phyloP scores from a whole-genome alignment of 2,329 filamentous ascomycete species.

The Teratosphaeria viscida region DNA sequence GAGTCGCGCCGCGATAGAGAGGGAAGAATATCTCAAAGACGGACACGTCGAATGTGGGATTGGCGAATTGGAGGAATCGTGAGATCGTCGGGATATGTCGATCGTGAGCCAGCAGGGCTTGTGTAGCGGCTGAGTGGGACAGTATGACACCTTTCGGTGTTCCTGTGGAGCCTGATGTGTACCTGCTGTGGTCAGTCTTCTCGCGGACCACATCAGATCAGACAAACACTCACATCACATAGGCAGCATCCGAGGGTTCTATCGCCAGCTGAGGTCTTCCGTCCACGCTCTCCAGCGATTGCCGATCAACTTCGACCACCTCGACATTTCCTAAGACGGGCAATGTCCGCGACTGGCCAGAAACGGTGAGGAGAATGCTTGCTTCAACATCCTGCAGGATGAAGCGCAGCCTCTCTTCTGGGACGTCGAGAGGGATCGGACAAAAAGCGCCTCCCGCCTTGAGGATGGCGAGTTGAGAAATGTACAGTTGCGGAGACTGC shows the following conservation, averaged over 20 bases:
- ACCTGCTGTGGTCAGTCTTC: slow-evolving; percentile 3
- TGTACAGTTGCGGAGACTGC: slow-evolving; percentile 68
- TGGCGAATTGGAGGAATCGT: slow-evolving; percentile 82
- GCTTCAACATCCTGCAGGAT: slow-evolving; percentile 70
- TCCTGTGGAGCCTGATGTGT: slow-evolving; percentile 45
- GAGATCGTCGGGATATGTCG: slow-evolving; percentile 63
- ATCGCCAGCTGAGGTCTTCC: slow-evolving; percentile 4
- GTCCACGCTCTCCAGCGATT: slow-evolving; percentile 29
- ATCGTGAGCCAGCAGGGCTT: slow-evolving; percentile 74
- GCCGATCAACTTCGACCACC: slow-evolving; percentile 29
- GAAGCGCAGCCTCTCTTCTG: slow-evolving; percentile 65
- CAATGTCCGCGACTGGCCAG: slow-evolving; percentile 34
- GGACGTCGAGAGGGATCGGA: slow-evolving; percentile 68
- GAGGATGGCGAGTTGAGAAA: slow-evolving; percentile 64
- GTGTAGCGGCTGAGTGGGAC: slow-evolving; percentile 68
- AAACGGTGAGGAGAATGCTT: slow-evolving; percentile 54
- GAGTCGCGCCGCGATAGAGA: slow-evolving; percentile 58
- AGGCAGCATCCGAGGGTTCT: slow-evolving; percentile 47
- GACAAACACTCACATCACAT: slow-evolving; percentile 61
- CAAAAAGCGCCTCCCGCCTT: slow-evolving; percentile 80
- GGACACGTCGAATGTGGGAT: slow-evolving; percentile 87
- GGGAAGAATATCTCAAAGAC: slow-evolving; percentile 95
- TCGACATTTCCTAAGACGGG: slow-evolving; percentile 25
- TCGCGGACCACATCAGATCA: not conserved
- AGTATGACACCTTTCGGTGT: slow-evolving; percentile 79